phyloP scores from a whole-genome alignment of 2,329 filamentous ascomycete species.

The Drechslera avenae region DNA sequence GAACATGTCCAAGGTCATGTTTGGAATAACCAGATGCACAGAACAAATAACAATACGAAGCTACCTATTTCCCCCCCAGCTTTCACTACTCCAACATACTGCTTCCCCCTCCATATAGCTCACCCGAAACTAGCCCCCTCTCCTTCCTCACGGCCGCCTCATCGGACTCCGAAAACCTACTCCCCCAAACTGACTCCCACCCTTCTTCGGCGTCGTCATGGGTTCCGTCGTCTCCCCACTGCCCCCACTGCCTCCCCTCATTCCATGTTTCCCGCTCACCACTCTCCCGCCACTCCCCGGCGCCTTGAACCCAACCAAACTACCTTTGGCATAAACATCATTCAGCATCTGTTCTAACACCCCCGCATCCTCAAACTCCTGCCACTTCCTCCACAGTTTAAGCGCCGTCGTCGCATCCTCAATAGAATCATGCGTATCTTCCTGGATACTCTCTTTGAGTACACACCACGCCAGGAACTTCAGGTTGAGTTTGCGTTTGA shows the following conservation, averaged over 20 bases:
- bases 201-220: conserved; percentile 58
- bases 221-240: conserved; percentile 63
- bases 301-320: conserved; percentile 55
- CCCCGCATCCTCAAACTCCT: conserved; percentile 86
- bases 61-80: no score
- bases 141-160: conserved; percentile 9
- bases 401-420: conserved; percentile 92
- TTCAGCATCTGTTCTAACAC: conserved; percentile 82
- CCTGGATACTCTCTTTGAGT: conserved; percentile 91
- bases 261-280: conserved; percentile 6
- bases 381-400: conserved; percentile 85
- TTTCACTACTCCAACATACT: no score
- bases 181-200: conserved; percentile 44
- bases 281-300: conserved; percentile 33
- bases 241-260: conserved; percentile 2
- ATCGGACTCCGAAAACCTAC: conserved; percentile 47
- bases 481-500: conserved; percentile 84
- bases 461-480: conserved; percentile 88
- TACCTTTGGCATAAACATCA: conserved; percentile 76
- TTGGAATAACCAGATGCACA: no score
- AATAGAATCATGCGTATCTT: conserved; percentile 90
- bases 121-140: neutral
- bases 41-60: no score
- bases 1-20: no score
- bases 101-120: neutral